Conservation (phyloP, 176 grass and related monocot genomes). For the Melocanna baccifera region DNA sequence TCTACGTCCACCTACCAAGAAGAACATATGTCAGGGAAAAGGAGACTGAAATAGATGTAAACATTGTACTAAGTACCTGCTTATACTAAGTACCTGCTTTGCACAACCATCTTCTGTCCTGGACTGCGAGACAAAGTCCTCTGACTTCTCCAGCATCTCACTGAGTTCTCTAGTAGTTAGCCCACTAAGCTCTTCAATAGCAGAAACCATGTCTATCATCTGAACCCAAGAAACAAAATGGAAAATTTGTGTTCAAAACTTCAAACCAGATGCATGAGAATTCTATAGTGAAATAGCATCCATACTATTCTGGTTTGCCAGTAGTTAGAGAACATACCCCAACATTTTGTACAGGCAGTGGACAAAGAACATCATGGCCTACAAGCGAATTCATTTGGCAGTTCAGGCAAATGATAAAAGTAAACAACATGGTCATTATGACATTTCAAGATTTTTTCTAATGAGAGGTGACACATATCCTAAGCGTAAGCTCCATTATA, state of each 20-base stretch:
- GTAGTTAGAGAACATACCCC: neutral
- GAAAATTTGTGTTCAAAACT: neutral
- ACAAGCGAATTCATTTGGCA: neutral
- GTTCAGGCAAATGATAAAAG: neutral
- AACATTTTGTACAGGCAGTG: neutral
- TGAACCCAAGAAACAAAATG: conserved; percentile 24
- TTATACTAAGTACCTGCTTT: conserved; percentile 59
- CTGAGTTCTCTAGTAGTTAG: conserved; percentile 59
- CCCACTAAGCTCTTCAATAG: conserved; percentile 65
- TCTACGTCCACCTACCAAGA: conserved; percentile 77
- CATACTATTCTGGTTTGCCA: neutral
- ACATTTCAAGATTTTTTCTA: neutral
- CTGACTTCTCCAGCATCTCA: conserved; percentile 80
- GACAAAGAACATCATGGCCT: neutral
- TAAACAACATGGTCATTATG: neutral
- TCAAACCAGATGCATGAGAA: neutral
- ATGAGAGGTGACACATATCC: neutral
- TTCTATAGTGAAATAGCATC: neutral
- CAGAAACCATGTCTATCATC: conserved; percentile 76
- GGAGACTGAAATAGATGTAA: neutral
- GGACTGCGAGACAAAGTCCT: conserved; percentile 60
- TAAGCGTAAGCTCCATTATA: neutral
- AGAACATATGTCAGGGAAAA: conserved; percentile 17
- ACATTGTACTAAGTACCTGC: too few relatives aligned
- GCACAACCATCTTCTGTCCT: conserved; percentile 53